Conservation (phyloP, 225 moss, liverwort and hornwort genomes). For the Antitrichia curtipendula region DNA sequence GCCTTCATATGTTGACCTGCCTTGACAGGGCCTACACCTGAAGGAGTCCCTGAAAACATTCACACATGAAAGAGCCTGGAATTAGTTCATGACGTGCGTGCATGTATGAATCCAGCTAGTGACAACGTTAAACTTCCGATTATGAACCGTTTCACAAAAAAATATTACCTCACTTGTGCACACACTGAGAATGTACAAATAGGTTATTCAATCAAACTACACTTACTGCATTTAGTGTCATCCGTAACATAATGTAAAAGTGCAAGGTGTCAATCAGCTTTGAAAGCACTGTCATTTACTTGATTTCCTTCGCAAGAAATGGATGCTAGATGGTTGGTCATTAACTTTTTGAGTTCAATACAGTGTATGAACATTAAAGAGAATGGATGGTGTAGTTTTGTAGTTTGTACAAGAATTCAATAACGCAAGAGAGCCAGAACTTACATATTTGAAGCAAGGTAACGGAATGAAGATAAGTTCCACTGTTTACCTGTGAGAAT, state of each 20-base stretch:
- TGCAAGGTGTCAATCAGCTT: not conserved
- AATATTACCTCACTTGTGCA: not conserved
- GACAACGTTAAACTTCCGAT: not conserved
- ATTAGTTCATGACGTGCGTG: not conserved
- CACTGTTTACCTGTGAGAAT: constrained; percentile 59
- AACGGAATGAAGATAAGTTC: not conserved
- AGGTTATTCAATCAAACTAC: not conserved
- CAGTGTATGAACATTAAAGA: not conserved
- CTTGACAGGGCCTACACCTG: constrained; percentile 71
- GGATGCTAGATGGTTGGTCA: not conserved
- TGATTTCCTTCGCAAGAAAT: not conserved
- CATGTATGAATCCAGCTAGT: not conserved
- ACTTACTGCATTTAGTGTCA: not conserved
- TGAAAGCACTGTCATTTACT: not conserved
- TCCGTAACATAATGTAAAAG: not conserved
- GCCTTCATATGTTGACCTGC: constrained; percentile 65
- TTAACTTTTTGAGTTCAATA: not conserved
- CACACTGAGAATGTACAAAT: not conserved
- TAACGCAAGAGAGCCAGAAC: not conserved
- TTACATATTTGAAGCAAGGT: not conserved
- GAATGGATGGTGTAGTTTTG: not conserved
- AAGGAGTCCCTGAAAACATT: constrained; percentile 58
- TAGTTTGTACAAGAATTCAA: not conserved
- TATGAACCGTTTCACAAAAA: not conserved
- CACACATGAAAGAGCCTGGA: not conserved